Evolutionary conservation across 2,329 filamentous ascomycete species (phyloP), one percentile per base, ranked within the genome.

Genomic region (Neopestalotiopsis sp.): DNA sequence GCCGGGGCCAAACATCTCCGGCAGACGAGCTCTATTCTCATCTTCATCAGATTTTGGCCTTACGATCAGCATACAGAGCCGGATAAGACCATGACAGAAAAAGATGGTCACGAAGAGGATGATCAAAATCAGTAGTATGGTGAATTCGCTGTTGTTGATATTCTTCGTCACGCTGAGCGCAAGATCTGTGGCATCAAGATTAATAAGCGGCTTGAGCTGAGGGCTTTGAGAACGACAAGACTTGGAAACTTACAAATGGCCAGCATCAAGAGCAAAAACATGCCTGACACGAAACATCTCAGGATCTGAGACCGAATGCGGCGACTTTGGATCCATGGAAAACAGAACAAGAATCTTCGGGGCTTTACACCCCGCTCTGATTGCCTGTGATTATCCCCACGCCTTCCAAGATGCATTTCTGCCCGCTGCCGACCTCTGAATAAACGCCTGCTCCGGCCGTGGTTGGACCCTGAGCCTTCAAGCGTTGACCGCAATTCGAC

Each of bases 61-160:
- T 67, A 90, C 80, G 14, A 91, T 80, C 62, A 92, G 79, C 80
- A 97, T 87, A 79, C 89, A 91, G 4, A 97, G 85, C 20, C 92
- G 90, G 68, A 96, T 88, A 17, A 96, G 82, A 57, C 90, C 89
- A 80, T 97, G 93, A 75, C 90, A 92, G 84, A 97, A 96, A 81
- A 97, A 90, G 72, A 95, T 89, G 1, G 91, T 90, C 42, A 91
- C 87, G 66, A 91, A 83, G 65, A 97, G 81, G 68, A 97, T 91
- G 72, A 95, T 85, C 66, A 97, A 86, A 68, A 97, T 91, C 70
- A 97, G 86, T 66, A 97, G 84, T 69, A 97, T 89, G 74, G 94
- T 92, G 76, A 97, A 91, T 79, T 94, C 92, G 77, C 89, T 89
- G 57, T 88, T 88, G 65, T 88, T 83, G 70, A 89, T 85, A 56